Base-by-base conservation (phyloP, 176 grass and related monocot genomes). In the Zea mays region DNA sequence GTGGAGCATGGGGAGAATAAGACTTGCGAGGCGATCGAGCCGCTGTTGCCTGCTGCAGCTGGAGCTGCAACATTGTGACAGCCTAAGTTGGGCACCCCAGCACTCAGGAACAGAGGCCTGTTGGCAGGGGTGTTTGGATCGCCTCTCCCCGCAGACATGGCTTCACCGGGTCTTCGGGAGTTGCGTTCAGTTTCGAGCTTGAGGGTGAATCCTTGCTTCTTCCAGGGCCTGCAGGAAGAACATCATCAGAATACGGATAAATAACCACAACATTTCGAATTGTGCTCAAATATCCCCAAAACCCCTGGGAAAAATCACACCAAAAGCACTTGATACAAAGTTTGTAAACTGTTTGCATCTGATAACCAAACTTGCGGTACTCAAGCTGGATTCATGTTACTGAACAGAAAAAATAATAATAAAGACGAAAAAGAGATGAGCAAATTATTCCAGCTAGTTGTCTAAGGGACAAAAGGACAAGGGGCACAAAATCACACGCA, bases 251-350 rank as follows among this genome's bases (percentile, higher is more conserved):
- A 8, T 48, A 17, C 8, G 37, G 17, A 63, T 2, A 63, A 40
- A 55, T 45, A 33, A 52, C 21, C 21, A 63, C 38, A 13, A 36
- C 8, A n/a, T 61, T 17, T 0, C 20, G 79, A 73, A 61, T 2
- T 10, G 58, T n/a, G 36, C 0, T 47, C 65, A 59, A 87, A 71
- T 59, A 67, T 82, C 65, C 55, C 67, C 8, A 77, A 86, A 86
- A 76, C 39, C 57, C 46, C 33, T 19, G 17, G 40, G 33, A 65
- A 59, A 8, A 59, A 67, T 73, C 17, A 49, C 48, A 72, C 14
- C 34, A 72, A 27, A 52, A 37, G 3, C 8, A 49, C 0, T 71
- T 7, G 0, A 8, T 40, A 78, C 33, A 66, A 77, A 51, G 33
- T 65, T 65, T 38, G 45, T 58, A 59, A 20, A 27, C 3, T 27